Conservation (phyloP, 1,284 basidiomycete species). For the Psilocybe mexicana region DNA sequence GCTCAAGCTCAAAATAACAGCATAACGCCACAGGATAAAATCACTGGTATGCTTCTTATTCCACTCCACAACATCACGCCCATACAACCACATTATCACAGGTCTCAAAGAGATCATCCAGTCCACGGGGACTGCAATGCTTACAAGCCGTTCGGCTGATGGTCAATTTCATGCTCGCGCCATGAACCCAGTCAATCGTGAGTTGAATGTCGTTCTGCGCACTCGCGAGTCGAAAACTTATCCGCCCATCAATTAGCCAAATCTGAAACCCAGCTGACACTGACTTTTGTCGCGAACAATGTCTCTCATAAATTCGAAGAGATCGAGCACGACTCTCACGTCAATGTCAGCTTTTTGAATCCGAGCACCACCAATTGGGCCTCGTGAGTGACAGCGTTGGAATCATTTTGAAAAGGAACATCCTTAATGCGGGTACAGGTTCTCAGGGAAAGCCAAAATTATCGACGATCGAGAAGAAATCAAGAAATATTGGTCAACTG, state of each 20-base stretch:
- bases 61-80: no score
- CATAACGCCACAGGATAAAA: constrained; percentile 63
- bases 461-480: constrained; percentile 66
- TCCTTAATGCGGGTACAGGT: constrained; percentile 26
- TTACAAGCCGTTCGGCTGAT: constrained; percentile 75
- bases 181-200: constrained; percentile 76
- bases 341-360: constrained; percentile 82
- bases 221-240: neutral
- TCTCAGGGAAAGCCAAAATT: constrained; percentile 73
- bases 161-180: constrained; percentile 82
- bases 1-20: constrained; percentile 56
- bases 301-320: constrained; percentile 78
- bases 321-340: constrained; percentile 72
- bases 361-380: constrained; percentile 80
- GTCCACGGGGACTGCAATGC: constrained; percentile 70
- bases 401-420: neutral
- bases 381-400: constrained; percentile 45
- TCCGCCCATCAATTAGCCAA: constrained; percentile 36
- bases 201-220: constrained; percentile 27
- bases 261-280: constrained; percentile 47
- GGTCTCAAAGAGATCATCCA: constrained; percentile 65
- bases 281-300: constrained; percentile 80
- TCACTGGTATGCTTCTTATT: constrained; percentile 44
- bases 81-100: constrained; percentile 22
- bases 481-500: constrained; percentile 67